Evolutionary conservation across 177 flowering plant species (phyloP).

Genomic region (Vitis hybrid): DNA sequence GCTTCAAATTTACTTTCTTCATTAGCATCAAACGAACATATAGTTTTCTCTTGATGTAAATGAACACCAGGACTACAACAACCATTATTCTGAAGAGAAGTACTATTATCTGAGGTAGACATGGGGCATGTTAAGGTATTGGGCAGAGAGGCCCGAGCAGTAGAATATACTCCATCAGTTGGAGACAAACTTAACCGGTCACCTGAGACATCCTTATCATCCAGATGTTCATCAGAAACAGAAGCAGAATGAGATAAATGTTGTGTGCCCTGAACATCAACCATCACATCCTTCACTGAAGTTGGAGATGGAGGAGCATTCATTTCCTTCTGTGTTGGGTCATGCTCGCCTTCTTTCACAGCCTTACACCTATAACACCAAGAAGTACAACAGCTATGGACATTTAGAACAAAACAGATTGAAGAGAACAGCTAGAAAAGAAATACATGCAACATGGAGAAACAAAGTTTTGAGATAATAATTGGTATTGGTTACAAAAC

Average conservation of each 20-base stretch:
- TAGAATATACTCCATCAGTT: slow-evolving; percentile 30
- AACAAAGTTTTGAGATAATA: not conserved
- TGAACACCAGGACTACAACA: slow-evolving; percentile 39
- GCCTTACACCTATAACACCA: slow-evolving; percentile 34
- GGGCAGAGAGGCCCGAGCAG: slow-evolving; percentile 34
- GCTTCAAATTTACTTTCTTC: slow-evolving; percentile 33
- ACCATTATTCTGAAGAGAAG: slow-evolving; percentile 30
- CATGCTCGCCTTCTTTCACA: slow-evolving; percentile 26
- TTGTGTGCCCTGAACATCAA: slow-evolving; percentile 24
- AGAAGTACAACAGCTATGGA: not conserved
- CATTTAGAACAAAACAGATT: not conserved
- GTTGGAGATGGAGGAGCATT: slow-evolving; percentile 16
- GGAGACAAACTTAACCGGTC: slow-evolving; percentile 33
- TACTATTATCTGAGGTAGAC: slow-evolving; percentile 37
- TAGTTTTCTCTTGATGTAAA: slow-evolving; percentile 25
- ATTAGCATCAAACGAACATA: slow-evolving; percentile 19
- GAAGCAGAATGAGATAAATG: slow-evolving; percentile 25
- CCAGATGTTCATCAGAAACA: slow-evolving; percentile 20
- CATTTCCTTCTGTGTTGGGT: slow-evolving; percentile 20
- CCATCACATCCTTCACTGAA: slow-evolving; percentile 27
- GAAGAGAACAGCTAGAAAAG: not conserved
- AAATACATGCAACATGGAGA: not conserved
- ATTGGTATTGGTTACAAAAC: not conserved
- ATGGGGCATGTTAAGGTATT: slow-evolving; percentile 26
- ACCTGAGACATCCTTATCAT: slow-evolving; percentile 31